Evolutionary conservation across 129 eudicot genomes (phyloP).

Genomic region (Calendula officinalis): DNA sequence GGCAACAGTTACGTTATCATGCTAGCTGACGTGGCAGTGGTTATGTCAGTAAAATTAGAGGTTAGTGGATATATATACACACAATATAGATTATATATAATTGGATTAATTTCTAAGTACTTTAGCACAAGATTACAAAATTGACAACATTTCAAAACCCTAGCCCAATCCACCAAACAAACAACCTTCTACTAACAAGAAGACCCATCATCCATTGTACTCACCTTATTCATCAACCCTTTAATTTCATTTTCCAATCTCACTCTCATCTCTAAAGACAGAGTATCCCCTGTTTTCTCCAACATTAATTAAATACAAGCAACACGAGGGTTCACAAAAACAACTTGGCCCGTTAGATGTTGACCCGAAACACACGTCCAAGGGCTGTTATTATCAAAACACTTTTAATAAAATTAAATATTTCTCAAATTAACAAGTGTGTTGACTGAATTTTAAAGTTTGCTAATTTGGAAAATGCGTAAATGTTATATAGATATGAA

Average conservation of each 20-base stretch:
- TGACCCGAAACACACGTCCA: conserved; percentile 28
- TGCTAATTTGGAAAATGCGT: no score
- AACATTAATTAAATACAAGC: conserved; percentile 47
- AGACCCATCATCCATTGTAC: conserved; percentile 43
- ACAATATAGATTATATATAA: no score
- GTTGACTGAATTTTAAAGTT: conserved; percentile 7
- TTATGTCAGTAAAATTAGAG: no score
- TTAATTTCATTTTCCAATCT: conserved; percentile 69
- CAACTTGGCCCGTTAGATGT: conserved; percentile 38
- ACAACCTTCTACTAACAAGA: conserved; percentile 4
- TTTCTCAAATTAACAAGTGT: no score
- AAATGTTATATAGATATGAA: no score
- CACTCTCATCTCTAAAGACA: conserved; percentile 66
- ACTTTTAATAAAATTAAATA: conserved; percentile 34
- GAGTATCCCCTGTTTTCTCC: conserved; percentile 64
- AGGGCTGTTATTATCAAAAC: no score
- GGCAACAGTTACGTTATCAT: no score
- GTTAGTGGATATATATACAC: no score
- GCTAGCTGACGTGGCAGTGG: no score
- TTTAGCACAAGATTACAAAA: conserved; percentile 7
- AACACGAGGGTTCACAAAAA: conserved; percentile 34
- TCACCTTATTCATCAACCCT: conserved; percentile 66
- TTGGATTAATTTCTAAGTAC: not conserved
- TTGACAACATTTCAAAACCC: conserved; percentile 12
- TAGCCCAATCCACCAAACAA: conserved; percentile 22